Evolutionary conservation across 2,329 filamentous ascomycete genomes (phyloP), one percentile per base, ranked within the genome.

Genomic region (Magnaporthiopsis rhizophila): DNA sequence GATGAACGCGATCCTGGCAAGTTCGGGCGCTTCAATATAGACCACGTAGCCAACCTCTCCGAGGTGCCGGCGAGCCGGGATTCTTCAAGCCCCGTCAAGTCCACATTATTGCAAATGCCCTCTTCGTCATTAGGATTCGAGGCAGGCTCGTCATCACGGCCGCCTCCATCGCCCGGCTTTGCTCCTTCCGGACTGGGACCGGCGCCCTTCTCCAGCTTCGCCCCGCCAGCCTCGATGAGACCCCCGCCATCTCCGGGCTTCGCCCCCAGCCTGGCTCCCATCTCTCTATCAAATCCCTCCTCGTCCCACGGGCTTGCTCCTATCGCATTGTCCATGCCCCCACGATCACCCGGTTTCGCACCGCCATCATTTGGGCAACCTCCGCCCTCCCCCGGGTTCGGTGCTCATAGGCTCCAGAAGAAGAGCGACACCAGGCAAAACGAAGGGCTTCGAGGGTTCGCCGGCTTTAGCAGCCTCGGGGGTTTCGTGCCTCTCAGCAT

Each of bases 331-430:
- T 67, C 70, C 11, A 70, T 65, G 50, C 68, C 71, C 21, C 77
- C 77, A 15, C 74, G 74, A 12, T 75, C 77, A 9, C 76, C 80
- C 18, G 78, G 76, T 8, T 78, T 78, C 58, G 58, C 61, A 15
- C 53, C 61, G 8, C 21, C 61, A 1, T 57, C 53, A 1, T 72
- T 73, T 61, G 69, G 70, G 61, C 77, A 77, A 67, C 77, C 79
- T 15, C 78, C 77, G 12, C 76, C 78, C 1, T 78, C 79, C 24
- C 78, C 81, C n/a, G 80, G 78, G 4, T 80, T 81, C 63, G 75
- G 73, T 11, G 71, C 74, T 11, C 75, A 75, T 59, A 71, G 75
- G 6, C 81, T 81, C 59, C 69, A 58, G 45, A 50, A 32, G 61
- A 56, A 62, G 26, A 34, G 70, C 24, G 75, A 73, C 57, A 3